These are phyloP conservation scores for Quercus parvula DNA, from an alignment of 306 rosid species.

Conservation along the genomic window DNA sequence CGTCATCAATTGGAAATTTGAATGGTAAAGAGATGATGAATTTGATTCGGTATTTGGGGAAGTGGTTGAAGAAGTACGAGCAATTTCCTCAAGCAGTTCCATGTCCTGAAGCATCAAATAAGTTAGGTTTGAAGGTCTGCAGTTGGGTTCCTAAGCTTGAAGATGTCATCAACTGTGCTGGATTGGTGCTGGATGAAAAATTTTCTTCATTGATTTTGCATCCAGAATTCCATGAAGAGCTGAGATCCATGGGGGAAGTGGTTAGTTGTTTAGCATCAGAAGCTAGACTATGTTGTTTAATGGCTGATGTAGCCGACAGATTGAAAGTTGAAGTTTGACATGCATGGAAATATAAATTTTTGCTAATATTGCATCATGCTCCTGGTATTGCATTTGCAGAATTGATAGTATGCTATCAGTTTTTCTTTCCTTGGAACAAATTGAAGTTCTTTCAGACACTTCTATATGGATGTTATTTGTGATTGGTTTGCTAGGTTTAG, in stretches of 20 bases:
- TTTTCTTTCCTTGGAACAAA: not conserved
- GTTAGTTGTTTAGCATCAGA: conserved; percentile 53
- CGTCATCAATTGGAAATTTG: conserved; percentile 59
- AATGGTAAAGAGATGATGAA: conserved; percentile 56
- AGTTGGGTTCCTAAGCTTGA: conserved; percentile 84
- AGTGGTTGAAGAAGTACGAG: conserved; percentile 86
- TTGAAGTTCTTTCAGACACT: not conserved
- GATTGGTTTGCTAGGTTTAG: too few species aligned
- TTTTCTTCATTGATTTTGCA: conserved; percentile 70
- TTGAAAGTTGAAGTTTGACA: conserved; percentile 35
- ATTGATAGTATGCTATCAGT: not conserved
- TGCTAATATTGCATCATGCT: not conserved
- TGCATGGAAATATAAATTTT: conserved; percentile 10
- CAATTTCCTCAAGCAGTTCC: conserved; percentile 76
- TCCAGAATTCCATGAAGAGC: conserved; percentile 70
- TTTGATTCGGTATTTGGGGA: conserved; percentile 65
- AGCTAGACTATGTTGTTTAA: conserved; percentile 49
- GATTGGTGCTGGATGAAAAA: conserved; percentile 65
- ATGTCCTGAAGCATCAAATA: conserved; percentile 39
- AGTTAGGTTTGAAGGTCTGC: conserved; percentile 60
- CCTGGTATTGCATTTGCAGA: not conserved
- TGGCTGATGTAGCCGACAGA: conserved; percentile 49
- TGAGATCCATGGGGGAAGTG: conserved; percentile 44
- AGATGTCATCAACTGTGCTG: conserved; percentile 56
- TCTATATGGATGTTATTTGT: too few species aligned